Evolutionary conservation across 331 rosid genomes (phyloP), one percentile per base, ranked within the genome.

Genomic region (Stylosanthes scabra): DNA sequence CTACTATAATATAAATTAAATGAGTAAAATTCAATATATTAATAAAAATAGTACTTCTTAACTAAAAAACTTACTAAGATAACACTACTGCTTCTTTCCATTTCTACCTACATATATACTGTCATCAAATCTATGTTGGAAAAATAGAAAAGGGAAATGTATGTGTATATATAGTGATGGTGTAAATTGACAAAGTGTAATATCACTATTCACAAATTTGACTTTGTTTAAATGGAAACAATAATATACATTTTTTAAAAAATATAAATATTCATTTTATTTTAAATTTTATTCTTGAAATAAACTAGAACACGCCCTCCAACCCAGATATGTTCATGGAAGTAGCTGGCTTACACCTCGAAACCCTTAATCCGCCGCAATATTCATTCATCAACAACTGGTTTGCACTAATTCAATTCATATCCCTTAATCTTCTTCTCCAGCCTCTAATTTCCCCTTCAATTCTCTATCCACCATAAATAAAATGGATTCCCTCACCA

Each of bases 301-400:
- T n/a, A n/a, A n/a, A n/a, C n/a, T n/a, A n/a, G n/a, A n/a, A n/a
- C n/a, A n/a, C n/a, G n/a, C n/a, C n/a, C n/a, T n/a, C n/a, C n/a
- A n/a, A n/a, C n/a, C 87, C 83, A 86, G 84, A 82, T 57, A 79
- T 92, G 80, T 77, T 77, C 85, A 79, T 70, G 63, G 55, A 74
- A 74, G 39, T 34, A 34, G 89, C 92, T 94, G 97, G 74, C 87
- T 84, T 74, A 85, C 97, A 89, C 89, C 86, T 86, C 49, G 1
- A 44, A 52, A 47, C 50, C 66, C 88, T 77, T 76, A 74, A 68
- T 93, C 78, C 87, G 72, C 70, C 70, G 79, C 89, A 83, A 88
- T 7, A 42, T 80, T 89, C 87, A 89, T 27, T 77, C 13, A 74
- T 76, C 13, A 76, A 75, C 89, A 82, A 86, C 98, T 93, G 98